Evolutionary conservation across 371 early-diverging fungal species (phyloP).

Genomic region (Blastocladiella emersonii): DNA sequence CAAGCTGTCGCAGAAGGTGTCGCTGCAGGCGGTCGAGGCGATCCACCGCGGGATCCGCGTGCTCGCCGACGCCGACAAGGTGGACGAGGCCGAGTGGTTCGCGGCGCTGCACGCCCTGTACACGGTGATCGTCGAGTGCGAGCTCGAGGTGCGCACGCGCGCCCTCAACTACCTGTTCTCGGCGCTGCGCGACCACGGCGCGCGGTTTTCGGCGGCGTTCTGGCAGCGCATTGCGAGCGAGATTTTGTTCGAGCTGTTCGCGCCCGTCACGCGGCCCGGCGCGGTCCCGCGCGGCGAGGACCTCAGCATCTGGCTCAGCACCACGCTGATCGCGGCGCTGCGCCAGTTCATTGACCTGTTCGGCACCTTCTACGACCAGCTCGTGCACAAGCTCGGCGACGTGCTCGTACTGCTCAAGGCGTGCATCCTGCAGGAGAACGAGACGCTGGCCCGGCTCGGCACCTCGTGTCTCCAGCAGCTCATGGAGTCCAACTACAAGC

Average conservation of each 20-base stretch:
- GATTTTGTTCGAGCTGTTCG: slow-evolving; percentile 80
- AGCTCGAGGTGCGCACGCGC: slow-evolving; percentile 77
- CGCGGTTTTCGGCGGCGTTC: slow-evolving; percentile 49
- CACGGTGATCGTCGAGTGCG: slow-evolving; percentile 74
- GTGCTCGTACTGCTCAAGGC: slow-evolving; percentile 60
- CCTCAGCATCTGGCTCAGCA: slow-evolving; percentile 52
- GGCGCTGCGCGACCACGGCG: slow-evolving; percentile 55
- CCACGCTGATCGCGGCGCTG: slow-evolving; percentile 73
- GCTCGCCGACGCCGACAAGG: not conserved
- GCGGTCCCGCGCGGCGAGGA: slow-evolving; percentile 45
- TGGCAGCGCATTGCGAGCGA: slow-evolving; percentile 70
- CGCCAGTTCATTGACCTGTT: slow-evolving; percentile 75
- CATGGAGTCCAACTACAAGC: slow-evolving; percentile 57
- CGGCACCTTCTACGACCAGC: slow-evolving; percentile 51
- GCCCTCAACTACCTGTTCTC: slow-evolving; percentile 72
- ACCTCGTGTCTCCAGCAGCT: slow-evolving; percentile 79
- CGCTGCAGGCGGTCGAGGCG: slow-evolving; percentile 15
- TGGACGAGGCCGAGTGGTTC: slow-evolving; percentile 49
- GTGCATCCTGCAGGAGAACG: slow-evolving; percentile 82
- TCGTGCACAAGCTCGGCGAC: slow-evolving; percentile 51
- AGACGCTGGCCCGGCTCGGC: slow-evolving; percentile 80
- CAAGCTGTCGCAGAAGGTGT: not conserved
- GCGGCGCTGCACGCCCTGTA: slow-evolving; percentile 70
- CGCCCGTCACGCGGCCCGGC: slow-evolving; percentile 35
- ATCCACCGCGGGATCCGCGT: slow-evolving; percentile 10